Base-by-base conservation (phyloP, 106 monocot genomes). In the Phalaenopsis aphrodite region DNA sequence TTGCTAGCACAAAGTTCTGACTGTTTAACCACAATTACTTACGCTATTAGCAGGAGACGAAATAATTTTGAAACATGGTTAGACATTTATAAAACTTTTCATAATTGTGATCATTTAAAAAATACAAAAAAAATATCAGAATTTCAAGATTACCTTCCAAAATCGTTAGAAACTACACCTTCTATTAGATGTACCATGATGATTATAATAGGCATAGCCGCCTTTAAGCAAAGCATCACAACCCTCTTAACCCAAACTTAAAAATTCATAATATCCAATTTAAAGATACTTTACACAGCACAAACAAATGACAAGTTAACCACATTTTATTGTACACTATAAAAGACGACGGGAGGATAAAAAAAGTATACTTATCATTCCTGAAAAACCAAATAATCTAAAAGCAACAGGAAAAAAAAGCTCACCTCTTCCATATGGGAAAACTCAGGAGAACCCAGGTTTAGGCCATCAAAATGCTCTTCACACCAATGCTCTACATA, bases 401-500 rank as follows among this genome's bases (percentile, higher is more conserved):
- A 5, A 52, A 15, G 9, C 0, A 65, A 65, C 1, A 69, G 69
- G 69, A 76, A 52, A 76, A 12, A 72, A 71, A 76, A 45, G 83
- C 86, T 80, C 30, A 94, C 97, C 86, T 66, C 69, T 55, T 97
- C 90, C 61, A 72, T 57, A 73, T 88, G 82, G 0, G 97, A 98
- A 81, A 89, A 94, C 79, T 98, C 94, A 65, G 97, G 90, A 46
- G 72, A 55, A 55, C 97, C 97, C 77, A 98, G 82, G 10, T 81
- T 79, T 43, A 98, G 85, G 57, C 83, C 36, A 73, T 85, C 86
- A 78, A 94, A 97, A 84, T 94, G 82, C 56, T 94, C 96, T 79
- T 97, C 94, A 81, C 96, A 97, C 96, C 96, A 97, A 65, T 94
- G 84, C 81, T 97, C 96, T 0, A 89, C 86, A 87, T 92, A 97